Evolutionary conservation across 2,329 filamentous ascomycete genomes (phyloP).

Genomic region (Diaporthe batatas): DNA sequence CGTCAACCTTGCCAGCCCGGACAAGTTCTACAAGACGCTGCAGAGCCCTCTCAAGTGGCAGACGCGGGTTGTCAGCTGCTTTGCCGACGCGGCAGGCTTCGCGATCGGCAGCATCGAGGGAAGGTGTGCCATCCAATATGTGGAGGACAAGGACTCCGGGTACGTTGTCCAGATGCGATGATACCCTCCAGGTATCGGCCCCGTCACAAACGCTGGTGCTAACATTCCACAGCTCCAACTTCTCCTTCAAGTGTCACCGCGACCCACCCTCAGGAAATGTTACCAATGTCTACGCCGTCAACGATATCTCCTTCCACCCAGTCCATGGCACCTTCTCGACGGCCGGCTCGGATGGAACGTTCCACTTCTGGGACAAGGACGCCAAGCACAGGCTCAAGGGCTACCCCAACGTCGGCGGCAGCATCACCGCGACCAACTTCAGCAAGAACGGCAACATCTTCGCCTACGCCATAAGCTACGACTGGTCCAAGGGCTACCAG

Average conservation of each 20-base stretch:
- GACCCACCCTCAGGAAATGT: conserved; percentile 81
- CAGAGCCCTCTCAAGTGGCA: conserved; percentile 99
- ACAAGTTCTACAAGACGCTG: conserved; percentile 93
- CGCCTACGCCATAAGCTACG: conserved; percentile 92
- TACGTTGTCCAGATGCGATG: conserved; percentile 55
- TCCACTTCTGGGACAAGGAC: conserved; percentile 97
- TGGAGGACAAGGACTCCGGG: conserved; percentile 92
- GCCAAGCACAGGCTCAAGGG: conserved; percentile 91
- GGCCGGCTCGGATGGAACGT: conserved; percentile 93
- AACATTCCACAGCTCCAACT: conserved; percentile 76
- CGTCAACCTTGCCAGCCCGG: conserved; percentile 87
- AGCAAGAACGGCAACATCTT: conserved; percentile 87
- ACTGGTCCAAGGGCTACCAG: conserved; percentile 97
- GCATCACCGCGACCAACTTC: conserved; percentile 93
- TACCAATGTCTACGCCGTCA: conserved; percentile 93
- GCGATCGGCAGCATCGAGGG: conserved; percentile 97
- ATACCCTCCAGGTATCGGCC: not conserved
- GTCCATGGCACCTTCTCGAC: conserved; percentile 98
- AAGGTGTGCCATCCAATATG: conserved; percentile 97
- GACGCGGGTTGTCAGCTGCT: conserved; percentile 94
- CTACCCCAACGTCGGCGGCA: conserved; percentile 85
- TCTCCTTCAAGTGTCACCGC: conserved; percentile 99
- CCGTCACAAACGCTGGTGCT: conserved; percentile 8
- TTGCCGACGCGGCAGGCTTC: conserved; percentile 90
- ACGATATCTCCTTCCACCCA: conserved; percentile 98